Conservation (phyloP, 2,329 filamentous ascomycete species). For the Cladorrhinum sp. region DNA sequence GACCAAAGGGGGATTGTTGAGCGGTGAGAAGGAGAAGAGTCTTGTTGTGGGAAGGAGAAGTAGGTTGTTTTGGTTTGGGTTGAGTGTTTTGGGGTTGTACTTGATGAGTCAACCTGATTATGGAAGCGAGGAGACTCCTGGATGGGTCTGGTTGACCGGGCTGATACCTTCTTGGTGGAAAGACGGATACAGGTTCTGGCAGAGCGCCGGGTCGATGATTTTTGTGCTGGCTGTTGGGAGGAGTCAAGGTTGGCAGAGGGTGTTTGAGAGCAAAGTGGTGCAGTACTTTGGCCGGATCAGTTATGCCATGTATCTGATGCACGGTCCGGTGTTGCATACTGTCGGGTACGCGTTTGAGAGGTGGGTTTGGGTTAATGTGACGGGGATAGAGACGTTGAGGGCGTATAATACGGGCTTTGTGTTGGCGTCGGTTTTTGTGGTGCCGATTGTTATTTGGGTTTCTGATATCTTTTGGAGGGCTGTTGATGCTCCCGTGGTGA, state of each 20-base stretch:
- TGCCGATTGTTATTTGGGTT: slow-evolving; percentile 52
- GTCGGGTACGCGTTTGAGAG: slow-evolving; percentile 51
- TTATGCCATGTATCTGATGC: slow-evolving; percentile 60
- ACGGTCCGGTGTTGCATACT: slow-evolving; percentile 54
- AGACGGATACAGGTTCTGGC: slow-evolving; percentile 56
- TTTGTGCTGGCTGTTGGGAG: slow-evolving; percentile 51
- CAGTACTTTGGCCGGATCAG: slow-evolving; percentile 61
- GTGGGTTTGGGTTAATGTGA: slow-evolving; percentile 44
- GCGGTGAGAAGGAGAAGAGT: background rate
- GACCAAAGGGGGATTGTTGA: background rate
- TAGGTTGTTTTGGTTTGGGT: slow-evolving; percentile 5
- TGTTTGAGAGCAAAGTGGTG: slow-evolving; percentile 48
- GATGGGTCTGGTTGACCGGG: slow-evolving; percentile 48
- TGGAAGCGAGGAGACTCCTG: slow-evolving; percentile 43
- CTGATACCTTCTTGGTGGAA: slow-evolving; percentile 50
- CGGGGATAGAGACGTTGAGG: slow-evolving; percentile 42
- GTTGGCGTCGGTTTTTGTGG: slow-evolving; percentile 45
- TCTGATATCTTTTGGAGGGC: slow-evolving; percentile 56
- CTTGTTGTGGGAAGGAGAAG: background rate
- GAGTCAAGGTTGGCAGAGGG: slow-evolving; percentile 42
- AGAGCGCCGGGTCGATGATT: slow-evolving; percentile 50
- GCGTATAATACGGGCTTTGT: slow-evolving; percentile 47
- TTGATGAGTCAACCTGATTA: slow-evolving; percentile 48
- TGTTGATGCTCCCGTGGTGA: slow-evolving; percentile 55
- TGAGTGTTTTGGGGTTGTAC: slow-evolving; percentile 52